Evolutionary conservation across 768 basidiomycete genomes (phyloP).

Genomic region (Sarcomyxa edulis): DNA sequence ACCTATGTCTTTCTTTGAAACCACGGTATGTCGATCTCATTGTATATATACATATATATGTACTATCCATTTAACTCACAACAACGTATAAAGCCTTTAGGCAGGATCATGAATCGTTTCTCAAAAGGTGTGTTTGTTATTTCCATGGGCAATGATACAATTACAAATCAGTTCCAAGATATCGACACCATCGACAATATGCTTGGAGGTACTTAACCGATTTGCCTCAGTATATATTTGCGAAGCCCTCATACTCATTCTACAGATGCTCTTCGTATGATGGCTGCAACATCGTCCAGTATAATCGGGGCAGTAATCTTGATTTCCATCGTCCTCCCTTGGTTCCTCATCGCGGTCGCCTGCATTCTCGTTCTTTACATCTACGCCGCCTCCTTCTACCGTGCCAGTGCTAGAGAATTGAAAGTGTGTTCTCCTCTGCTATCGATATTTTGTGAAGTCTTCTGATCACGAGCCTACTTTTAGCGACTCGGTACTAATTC

Average conservation of each 20-base stretch:
- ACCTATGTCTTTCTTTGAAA: conserved; percentile 90
- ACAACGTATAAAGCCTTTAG: conserved; percentile 53
- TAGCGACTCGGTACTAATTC: conserved; percentile 49
- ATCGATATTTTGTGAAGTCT: not conserved
- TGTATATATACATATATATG: not conserved
- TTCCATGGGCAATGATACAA: not conserved
- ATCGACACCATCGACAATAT: conserved; percentile 78
- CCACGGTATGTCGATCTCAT: conserved; percentile 43
- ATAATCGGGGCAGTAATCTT: conserved; percentile 77
- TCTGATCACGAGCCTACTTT: conserved; percentile 1
- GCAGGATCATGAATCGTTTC: conserved; percentile 88
- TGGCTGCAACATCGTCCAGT: conserved; percentile 53
- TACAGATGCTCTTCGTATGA: conserved; percentile 69
- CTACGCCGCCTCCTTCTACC: conserved; percentile 78
- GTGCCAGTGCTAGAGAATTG: conserved; percentile 79
- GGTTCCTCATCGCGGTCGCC: conserved; percentile 76
- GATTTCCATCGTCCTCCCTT: conserved; percentile 72
- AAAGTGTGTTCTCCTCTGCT: conserved; percentile 42
- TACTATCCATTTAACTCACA: conserved; percentile 6
- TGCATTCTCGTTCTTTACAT: conserved; percentile 56
- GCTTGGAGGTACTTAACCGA: conserved; percentile 40
- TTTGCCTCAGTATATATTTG: not conserved
- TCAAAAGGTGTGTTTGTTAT: conserved; percentile 51
- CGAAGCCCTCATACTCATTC: not conserved
- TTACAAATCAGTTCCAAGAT: conserved; percentile 31